Percentiles rank a stretch among this genome's conserved stretches.
Evolutionary conservation across 768 basidiomycete species (phyloP).

Genomic region (Termitomyces sp.): DNA sequence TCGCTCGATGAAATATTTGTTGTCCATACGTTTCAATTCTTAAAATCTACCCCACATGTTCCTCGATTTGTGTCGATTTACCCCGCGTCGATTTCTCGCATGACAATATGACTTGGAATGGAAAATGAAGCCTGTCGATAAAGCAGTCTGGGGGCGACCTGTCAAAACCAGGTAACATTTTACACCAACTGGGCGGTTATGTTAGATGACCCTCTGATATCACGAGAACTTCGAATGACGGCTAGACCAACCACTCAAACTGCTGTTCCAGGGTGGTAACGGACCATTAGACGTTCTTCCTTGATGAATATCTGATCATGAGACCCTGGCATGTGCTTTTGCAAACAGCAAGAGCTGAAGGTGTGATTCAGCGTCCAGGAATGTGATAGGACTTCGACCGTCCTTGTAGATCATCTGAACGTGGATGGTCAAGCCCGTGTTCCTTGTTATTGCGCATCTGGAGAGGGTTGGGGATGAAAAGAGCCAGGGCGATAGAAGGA

Average conservation of each 20-base stretch:
- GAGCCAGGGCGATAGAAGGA: not conserved
- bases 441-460: not conserved
- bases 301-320: not conserved
- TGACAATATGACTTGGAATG: not conserved
- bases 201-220: not conserved
- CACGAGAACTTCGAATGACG: not conserved
- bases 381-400: not conserved
- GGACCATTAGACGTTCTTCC: too few species aligned
- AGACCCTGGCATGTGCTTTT: not conserved
- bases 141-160: not conserved
- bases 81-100: not conserved
- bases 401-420: not conserved
- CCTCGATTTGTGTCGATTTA: not conserved
- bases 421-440: not conserved
- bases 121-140: not conserved
- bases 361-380: not conserved
- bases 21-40: not conserved
- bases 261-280: too few species aligned
- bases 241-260: too few species aligned
- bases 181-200: not conserved
- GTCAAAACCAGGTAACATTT: not conserved
- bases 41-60: not conserved
- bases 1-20: not conserved
- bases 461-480: not conserved
- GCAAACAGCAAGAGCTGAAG: not conserved